These are phyloP conservation scores for Lolium multiflorum DNA, from an alignment of 176 grass and related monocot species.

Conservation along the genomic window DNA sequence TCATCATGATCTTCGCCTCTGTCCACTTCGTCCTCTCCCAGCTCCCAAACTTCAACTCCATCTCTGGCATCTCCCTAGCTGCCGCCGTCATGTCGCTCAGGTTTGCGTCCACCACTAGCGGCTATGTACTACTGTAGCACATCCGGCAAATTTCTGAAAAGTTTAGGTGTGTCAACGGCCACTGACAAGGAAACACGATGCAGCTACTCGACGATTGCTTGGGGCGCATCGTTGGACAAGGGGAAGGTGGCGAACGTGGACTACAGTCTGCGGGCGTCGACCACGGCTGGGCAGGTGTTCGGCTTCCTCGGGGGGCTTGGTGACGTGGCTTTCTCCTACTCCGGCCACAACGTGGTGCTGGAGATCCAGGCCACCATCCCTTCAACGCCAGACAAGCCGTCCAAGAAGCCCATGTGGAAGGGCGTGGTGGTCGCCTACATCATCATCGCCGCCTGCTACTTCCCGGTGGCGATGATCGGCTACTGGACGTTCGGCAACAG, in stretches of 20 bases:
- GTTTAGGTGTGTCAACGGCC: too few relatives aligned
- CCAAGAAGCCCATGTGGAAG: conserved; percentile 93
- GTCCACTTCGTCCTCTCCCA: conserved; percentile 87
- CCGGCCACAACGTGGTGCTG: conserved; percentile 83
- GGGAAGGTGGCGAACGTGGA: conserved; percentile 64
- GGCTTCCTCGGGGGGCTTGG: conserved; percentile 74
- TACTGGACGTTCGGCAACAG: conserved; percentile 71
- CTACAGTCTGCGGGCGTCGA: conserved; percentile 50
- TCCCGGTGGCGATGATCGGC: conserved; percentile 80
- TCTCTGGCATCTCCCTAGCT: conserved; percentile 84
- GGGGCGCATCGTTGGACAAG: conserved; percentile 75
- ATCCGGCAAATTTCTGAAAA: neutral
- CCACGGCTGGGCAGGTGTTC: conserved; percentile 63
- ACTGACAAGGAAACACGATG: too few relatives aligned
- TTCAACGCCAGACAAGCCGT: conserved; percentile 63
- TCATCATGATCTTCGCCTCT: conserved; percentile 94
- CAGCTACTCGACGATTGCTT: conserved; percentile 86
- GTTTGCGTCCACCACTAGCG: neutral
- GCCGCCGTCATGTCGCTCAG: conserved; percentile 96
- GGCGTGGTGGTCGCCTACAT: conserved; percentile 88
- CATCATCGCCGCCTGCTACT: conserved; percentile 80
- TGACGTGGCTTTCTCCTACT: conserved; percentile 74
- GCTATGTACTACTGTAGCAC: neutral
- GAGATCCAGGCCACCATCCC: conserved; percentile 91
- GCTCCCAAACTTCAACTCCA: conserved; percentile 92